phyloP scores from a whole-genome alignment of 805 yeast species.

The Ogataea paraovalis region DNA sequence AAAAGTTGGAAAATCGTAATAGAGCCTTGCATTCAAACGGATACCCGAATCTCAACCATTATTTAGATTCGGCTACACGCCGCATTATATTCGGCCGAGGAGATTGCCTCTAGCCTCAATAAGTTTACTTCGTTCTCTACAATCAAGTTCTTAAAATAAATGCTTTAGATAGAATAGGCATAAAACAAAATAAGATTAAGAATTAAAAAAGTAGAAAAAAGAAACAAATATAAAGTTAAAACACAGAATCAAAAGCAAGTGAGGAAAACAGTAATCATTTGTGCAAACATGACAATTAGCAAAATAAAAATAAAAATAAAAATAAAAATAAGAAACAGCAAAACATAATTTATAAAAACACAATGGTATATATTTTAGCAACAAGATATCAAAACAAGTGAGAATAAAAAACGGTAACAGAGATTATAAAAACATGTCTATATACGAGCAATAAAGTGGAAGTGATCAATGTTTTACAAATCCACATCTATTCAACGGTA shows the following conservation, averaged over 20 bases:
- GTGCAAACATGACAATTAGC: background rate
- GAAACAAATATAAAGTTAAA: background rate
- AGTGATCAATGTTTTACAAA: background rate
- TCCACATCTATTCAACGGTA: constrained; percentile 70
- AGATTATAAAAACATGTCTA: background rate
- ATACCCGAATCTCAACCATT: background rate
- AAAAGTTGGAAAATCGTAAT: background rate
- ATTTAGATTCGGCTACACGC: too few relatives aligned
- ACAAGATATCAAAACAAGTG: background rate
- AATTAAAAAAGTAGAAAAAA: background rate
- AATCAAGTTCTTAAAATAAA: too few relatives aligned
- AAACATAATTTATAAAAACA: background rate
- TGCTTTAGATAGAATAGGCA: background rate
- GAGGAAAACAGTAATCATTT: background rate
- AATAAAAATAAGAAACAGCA: background rate
- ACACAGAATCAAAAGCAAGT: background rate
- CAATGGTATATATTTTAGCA: background rate
- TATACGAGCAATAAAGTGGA: background rate
- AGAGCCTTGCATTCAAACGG: background rate
- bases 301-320: background rate
- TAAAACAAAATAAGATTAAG: background rate
- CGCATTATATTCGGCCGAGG: too few relatives aligned
- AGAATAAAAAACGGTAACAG: background rate
- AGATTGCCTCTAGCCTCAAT: too few relatives aligned
- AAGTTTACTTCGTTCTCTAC: background rate